Percentiles rank a stretch among this genome's conserved stretches.
Conservation (phyloP, 2,329 filamentous ascomycete genomes). For the Sarocladium oryzae region DNA sequence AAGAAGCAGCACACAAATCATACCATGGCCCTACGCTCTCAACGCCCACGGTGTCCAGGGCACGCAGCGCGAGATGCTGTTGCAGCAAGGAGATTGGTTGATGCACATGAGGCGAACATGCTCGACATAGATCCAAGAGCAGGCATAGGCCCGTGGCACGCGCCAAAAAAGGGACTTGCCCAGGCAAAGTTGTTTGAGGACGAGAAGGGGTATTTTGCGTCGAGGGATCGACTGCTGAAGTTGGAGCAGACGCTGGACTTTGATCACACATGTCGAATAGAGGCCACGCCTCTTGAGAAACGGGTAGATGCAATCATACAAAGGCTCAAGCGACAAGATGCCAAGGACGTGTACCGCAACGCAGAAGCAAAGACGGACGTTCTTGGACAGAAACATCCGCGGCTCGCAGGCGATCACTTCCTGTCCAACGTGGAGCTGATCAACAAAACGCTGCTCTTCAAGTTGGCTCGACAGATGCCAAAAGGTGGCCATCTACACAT, state of each 20-base stretch:
- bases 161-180: not conserved
- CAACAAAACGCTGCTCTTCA: constrained; percentile 48
- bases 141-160: constrained; percentile 7
- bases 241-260: constrained; percentile 33
- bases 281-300: constrained; percentile 28
- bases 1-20: not conserved
- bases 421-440: constrained; percentile 49
- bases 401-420: constrained; percentile 50
- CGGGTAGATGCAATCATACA: constrained; percentile 34
- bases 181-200: constrained; percentile 7
- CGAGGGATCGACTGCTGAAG: constrained; percentile 22
- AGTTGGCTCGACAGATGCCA: constrained; percentile 52
- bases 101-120: constrained; percentile 21
- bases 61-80: constrained; percentile 11
- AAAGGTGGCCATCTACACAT: constrained; percentile 70
- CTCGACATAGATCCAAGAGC: constrained; percentile 3
- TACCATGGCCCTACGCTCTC: not conserved
- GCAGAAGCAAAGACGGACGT: not conserved
- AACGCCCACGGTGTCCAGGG: not conserved
- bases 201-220: constrained; percentile 23
- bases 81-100: constrained; percentile 19
- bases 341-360: constrained; percentile 26
- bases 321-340: constrained; percentile 29
- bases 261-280: constrained; percentile 28
- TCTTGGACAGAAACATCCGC: constrained; percentile 35